Conservation (phyloP, 441 rosid genomes). For the Geranium incanum region DNA sequence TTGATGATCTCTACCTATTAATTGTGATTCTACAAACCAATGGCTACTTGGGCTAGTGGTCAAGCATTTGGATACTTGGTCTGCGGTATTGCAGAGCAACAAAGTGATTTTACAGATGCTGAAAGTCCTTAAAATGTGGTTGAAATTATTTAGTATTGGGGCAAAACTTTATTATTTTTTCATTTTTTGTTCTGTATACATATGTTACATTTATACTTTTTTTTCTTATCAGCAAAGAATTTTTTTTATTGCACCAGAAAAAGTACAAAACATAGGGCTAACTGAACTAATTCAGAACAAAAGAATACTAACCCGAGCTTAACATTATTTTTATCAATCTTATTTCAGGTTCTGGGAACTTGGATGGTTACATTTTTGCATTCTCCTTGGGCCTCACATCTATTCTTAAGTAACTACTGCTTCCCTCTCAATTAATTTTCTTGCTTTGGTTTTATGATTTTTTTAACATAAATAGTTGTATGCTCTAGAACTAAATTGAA, state of each 20-base stretch:
- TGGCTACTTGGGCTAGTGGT: background rate
- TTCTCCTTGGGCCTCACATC: slow-evolving; percentile 66
- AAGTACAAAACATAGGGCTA: too few relatives aligned
- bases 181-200: background rate
- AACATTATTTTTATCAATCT: background rate
- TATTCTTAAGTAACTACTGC: slow-evolving; percentile 52
- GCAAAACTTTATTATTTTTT: background rate
- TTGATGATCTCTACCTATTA: slow-evolving; percentile 11
- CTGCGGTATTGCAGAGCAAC: background rate
- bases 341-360: slow-evolving; percentile 53
- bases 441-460: slow-evolving; percentile 13
- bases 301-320: background rate
- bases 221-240: too few relatives aligned
- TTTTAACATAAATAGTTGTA: background rate
- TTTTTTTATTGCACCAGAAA: too few relatives aligned
- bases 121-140: background rate
- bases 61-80: background rate
- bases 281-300: too few relatives aligned
- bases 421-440: background rate
- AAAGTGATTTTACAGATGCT: background rate
- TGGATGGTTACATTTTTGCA: slow-evolving; percentile 63
- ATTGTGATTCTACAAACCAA: slow-evolving; percentile 9
- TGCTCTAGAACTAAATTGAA: background rate
- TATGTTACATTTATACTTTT: background rate
- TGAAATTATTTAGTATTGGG: background rate